phyloP scores from a whole-genome alignment of 2,329 filamentous ascomycete species.

The Myriosclerotinia duriaeana region DNA sequence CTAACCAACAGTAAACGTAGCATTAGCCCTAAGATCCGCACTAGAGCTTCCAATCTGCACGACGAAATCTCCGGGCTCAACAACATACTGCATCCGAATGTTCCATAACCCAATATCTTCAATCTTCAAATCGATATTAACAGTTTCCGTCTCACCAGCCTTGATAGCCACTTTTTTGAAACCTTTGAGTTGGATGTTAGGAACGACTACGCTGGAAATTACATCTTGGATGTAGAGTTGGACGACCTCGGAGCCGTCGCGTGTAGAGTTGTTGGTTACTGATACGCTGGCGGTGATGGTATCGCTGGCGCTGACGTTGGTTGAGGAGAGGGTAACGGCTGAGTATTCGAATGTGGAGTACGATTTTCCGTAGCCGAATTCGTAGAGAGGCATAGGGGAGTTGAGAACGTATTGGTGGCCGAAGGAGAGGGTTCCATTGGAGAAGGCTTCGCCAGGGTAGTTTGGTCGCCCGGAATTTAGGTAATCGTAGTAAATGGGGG shows the following conservation, averaged over 20 bases:
- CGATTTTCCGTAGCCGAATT: slow-evolving; percentile 80
- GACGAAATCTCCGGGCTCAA: slow-evolving; percentile 68
- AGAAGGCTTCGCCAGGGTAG: slow-evolving; percentile 68
- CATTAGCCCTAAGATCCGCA: slow-evolving; percentile 54
- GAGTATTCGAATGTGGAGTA: slow-evolving; percentile 62
- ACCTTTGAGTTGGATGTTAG: slow-evolving; percentile 63
- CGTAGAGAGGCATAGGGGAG: slow-evolving; percentile 71
- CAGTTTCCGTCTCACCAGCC: slow-evolving; percentile 52
- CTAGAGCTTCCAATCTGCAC: slow-evolving; percentile 62
- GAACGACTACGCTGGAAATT: slow-evolving; percentile 60
- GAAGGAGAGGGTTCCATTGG: slow-evolving; percentile 70
- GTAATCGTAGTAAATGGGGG: slow-evolving; percentile 72
- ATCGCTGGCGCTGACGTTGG: slow-evolving; percentile 44
- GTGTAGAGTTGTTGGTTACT: slow-evolving; percentile 59
- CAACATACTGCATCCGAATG: slow-evolving; percentile 67
- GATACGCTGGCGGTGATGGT: slow-evolving; percentile 53
- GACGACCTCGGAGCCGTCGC: slow-evolving; percentile 53
- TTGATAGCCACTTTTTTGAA: slow-evolving; percentile 67
- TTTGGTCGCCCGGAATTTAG: slow-evolving; percentile 76
- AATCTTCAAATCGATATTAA: slow-evolving; percentile 60
- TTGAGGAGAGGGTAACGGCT: slow-evolving; percentile 47
- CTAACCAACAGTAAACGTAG: slow-evolving; percentile 53
- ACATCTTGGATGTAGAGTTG: slow-evolving; percentile 57
- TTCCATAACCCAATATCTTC: slow-evolving; percentile 73
- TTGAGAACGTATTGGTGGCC: slow-evolving; percentile 89